Base-by-base conservation (phyloP, 31 red algal species). In the Asparagopsis taxiformis region DNA sequence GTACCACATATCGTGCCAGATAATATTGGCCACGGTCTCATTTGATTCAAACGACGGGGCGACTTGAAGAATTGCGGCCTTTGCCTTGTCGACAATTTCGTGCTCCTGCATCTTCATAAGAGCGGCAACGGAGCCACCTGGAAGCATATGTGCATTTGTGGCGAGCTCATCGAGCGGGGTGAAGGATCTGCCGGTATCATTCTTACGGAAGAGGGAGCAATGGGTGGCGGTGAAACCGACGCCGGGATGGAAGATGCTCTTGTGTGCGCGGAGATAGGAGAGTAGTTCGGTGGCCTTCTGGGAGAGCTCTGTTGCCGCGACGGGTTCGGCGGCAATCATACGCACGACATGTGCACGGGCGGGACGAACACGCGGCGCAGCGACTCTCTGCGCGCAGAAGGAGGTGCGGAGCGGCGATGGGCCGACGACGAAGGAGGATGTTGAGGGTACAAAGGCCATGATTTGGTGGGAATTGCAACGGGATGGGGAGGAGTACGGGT, bases 191-290 rank as follows among this genome's bases (percentile, higher is more conserved):
- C 55, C 87, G 0, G 87, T 91, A 53, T 91, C 87, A 57, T 91
- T 91, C 77, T 91, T 91, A 19, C 72, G 72, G 48, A 82, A 83
- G 10, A 91, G 77, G 23, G 87, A 70, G 24, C 36, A 33, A 5
- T 70, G 52, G 1, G 69, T 91, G 4, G 87, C 60, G 13, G 49
- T 82, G 51, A 83, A 91, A 19, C 78, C 87, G 4, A 55, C 53
- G 50, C 87, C 87, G 29, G 87, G 68, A 32, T 55, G 41, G 51
- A 91, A 84, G 25, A 91, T 63, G 23, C 57, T 59, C 71, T 91
- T 91, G 70, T 91, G 87, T 9, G 74, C 78, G 13, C 78, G 87
- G 32, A 91, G 35, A 52, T 83, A 91, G 11, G 70, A 83, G 2
- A 82, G 77, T 22, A 91, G 77, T 29, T 67, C 32, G 15, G 26